These are phyloP conservation scores for Diplodia intermedia DNA, from an alignment of 2,329 filamentous ascomycete species.

Conservation along the genomic window DNA sequence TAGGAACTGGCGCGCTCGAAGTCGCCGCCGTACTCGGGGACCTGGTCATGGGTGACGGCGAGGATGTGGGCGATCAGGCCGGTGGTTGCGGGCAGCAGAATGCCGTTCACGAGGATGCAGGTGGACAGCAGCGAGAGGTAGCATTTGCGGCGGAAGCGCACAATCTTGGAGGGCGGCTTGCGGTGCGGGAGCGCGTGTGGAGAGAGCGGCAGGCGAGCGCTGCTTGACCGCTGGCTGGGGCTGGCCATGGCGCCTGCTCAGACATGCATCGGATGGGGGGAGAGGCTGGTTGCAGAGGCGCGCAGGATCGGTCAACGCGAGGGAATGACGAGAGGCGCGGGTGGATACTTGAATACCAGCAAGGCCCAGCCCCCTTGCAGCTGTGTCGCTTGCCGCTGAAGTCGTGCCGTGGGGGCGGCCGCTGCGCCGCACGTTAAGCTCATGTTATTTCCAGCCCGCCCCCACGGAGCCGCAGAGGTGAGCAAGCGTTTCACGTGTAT, in stretches of 20 bases:
- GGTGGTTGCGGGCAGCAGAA: slow-evolving; percentile 22
- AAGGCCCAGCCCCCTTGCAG: slow-evolving; percentile 13
- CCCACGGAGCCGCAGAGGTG: too few species aligned
- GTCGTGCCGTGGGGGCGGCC: neutral
- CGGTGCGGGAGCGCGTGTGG: neutral
- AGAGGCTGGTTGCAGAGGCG: slow-evolving; percentile 2
- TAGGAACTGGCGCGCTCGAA: slow-evolving; percentile 12
- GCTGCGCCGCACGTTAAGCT: too few species aligned
- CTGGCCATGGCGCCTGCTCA: slow-evolving; percentile 19
- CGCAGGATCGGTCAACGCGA: neutral
- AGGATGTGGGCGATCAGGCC: slow-evolving; percentile 20
- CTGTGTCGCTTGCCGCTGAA: too few species aligned
- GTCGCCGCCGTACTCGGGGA: slow-evolving; percentile 12
- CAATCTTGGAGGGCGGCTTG: neutral
- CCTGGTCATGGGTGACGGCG: slow-evolving; percentile 20
- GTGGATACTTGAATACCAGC: slow-evolving; percentile 12
- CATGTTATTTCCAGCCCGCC: too few species aligned
- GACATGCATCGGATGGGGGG: too few species aligned
- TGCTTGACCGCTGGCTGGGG: slow-evolving; percentile 15
- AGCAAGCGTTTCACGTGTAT: neutral
- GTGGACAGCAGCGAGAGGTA: slow-evolving; percentile 2
- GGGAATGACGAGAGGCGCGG: neutral
- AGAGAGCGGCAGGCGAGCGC: slow-evolving; percentile 11
- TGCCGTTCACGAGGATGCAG: slow-evolving; percentile 16
- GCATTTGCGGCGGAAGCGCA: slow-evolving; percentile 18